Conservation (phyloP, 257 asterid genomes). For the Primulina eburnea region DNA sequence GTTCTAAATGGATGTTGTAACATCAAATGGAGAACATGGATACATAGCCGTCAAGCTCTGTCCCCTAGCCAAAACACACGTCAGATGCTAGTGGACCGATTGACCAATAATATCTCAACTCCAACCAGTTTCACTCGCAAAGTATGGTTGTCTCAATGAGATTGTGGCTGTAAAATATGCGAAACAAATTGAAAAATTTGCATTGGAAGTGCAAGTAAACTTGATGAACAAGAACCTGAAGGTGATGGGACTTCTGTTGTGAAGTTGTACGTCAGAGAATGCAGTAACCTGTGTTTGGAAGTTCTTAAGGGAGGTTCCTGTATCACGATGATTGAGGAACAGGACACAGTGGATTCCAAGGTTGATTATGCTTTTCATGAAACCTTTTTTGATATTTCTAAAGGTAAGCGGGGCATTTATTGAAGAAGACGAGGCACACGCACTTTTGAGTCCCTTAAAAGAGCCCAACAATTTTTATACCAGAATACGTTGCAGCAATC, state of each 20-base stretch:
- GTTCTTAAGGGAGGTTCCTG: conserved; percentile 56
- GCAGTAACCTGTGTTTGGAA: conserved; percentile 79
- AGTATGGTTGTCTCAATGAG: conserved; percentile 63
- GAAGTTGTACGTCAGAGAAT: conserved; percentile 86
- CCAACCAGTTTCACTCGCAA: conserved; percentile 90
- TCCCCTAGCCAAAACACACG: conserved; percentile 88
- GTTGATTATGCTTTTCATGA: conserved; percentile 33
- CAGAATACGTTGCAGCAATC: conserved; percentile 83
- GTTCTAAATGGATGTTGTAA: conserved; percentile 54
- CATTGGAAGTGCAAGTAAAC: conserved; percentile 59
- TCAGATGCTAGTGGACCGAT: conserved; percentile 65
- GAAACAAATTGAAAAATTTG: conserved; percentile 65
- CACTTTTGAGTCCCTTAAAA: conserved; percentile 66
- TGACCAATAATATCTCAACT: conserved; percentile 75
- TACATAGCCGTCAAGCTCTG: conserved; percentile 75
- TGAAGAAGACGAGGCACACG: conserved; percentile 70
- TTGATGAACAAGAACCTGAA: conserved; percentile 74
- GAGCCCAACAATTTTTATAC: conserved; percentile 66
- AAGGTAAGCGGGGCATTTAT: conserved; percentile 78
- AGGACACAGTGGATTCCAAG: conserved; percentile 33
- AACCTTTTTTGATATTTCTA: conserved; percentile 71
- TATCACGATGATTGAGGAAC: conserved; percentile 28
- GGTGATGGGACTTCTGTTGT: conserved; percentile 95
- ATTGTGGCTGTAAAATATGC: conserved; percentile 63
- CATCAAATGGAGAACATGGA: conserved; percentile 50